phyloP scores from a whole-genome alignment of 352 stramenopile species.

The Plasmopara viticola region DNA sequence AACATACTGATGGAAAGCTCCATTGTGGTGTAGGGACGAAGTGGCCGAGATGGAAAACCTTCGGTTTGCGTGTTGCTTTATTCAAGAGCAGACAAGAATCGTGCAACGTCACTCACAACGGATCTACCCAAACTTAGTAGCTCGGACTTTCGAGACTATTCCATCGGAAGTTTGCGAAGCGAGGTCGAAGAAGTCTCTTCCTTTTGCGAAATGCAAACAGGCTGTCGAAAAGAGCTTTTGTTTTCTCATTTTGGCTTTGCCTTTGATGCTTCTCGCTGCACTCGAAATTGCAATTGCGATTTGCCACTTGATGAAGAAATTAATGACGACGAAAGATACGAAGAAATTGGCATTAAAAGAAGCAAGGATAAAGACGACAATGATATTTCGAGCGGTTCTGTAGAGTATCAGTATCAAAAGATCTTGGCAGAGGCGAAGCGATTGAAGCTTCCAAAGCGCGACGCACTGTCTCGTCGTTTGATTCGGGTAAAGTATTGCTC shows the following conservation, averaged over 20 bases:
- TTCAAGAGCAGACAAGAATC: constrained; percentile 45
- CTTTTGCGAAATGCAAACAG: constrained; percentile 45
- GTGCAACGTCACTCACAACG: constrained; percentile 37
- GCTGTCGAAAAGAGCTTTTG: constrained; percentile 52
- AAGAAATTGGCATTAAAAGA: not conserved
- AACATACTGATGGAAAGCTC: not conserved
- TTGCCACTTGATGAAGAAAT: constrained; percentile 11
- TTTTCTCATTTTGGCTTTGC: constrained; percentile 49
- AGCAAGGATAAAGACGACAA: constrained; percentile 6
- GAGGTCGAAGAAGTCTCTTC: constrained; percentile 44
- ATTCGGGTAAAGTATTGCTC: constrained; percentile 26
- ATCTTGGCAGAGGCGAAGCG: constrained; percentile 37
- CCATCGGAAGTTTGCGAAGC: constrained; percentile 33
- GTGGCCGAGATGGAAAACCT: constrained; percentile 50
- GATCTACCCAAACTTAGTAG: constrained; percentile 29
- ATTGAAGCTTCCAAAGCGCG: constrained; percentile 43
- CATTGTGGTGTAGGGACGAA: constrained; percentile 40
- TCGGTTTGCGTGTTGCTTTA: constrained; percentile 59
- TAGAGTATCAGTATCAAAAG: constrained; percentile 66
- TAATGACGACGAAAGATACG: constrained; percentile 9
- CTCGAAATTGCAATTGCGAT: constrained; percentile 62
- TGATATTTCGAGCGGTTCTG: constrained; percentile 15
- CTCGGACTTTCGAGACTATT: constrained; percentile 11
- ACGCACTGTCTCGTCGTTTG: constrained; percentile 43
- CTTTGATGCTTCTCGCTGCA: constrained; percentile 34